Conservation (phyloP, 1,284 basidiomycete genomes). For the Xerocomus tenax region DNA sequence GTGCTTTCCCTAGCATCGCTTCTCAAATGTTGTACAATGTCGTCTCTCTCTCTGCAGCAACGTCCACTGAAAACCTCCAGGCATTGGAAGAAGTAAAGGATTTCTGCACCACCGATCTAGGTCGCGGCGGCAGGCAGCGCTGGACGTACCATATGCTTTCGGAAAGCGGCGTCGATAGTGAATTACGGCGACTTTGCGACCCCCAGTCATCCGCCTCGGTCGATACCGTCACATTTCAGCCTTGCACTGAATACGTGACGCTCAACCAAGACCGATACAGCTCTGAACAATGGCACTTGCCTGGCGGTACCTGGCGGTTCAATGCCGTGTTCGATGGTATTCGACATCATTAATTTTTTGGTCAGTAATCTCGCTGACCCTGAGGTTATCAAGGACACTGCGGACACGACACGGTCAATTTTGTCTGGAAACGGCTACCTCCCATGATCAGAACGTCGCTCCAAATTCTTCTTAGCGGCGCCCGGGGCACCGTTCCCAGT, state of each 20-base stretch:
- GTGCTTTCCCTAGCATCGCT: slow-evolving; percentile 3
- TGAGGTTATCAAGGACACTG: slow-evolving; percentile 43
- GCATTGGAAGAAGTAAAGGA: slow-evolving; percentile 47
- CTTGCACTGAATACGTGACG: slow-evolving; percentile 43
- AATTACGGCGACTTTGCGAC: slow-evolving; percentile 36
- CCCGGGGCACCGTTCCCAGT: slow-evolving; percentile 24
- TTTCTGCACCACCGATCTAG: slow-evolving; percentile 51
- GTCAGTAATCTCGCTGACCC: slow-evolving; percentile 8
- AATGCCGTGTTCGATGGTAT: slow-evolving; percentile 56
- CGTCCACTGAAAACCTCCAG: slow-evolving; percentile 40
- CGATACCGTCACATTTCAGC: slow-evolving; percentile 52
- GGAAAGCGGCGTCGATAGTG: slow-evolving; percentile 40
- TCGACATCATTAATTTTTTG: neutral
- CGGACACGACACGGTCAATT: slow-evolving; percentile 52
- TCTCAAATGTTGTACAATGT: slow-evolving; percentile 31
- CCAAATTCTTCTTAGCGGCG: slow-evolving; percentile 31
- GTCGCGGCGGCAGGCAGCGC: slow-evolving; percentile 41
- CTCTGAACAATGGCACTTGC: slow-evolving; percentile 47
- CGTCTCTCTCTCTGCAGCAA: slow-evolving; percentile 38
- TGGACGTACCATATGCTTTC: slow-evolving; percentile 50
- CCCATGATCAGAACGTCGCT: slow-evolving; percentile 39
- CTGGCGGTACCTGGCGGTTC: slow-evolving; percentile 49
- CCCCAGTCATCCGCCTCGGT: slow-evolving; percentile 34
- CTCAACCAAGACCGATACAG: slow-evolving; percentile 50
- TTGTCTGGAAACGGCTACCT: slow-evolving; percentile 41